Evolutionary conservation across 148 eudicot species (phyloP), one percentile per base, ranked within the genome.

Genomic region (Chenopodium album): DNA sequence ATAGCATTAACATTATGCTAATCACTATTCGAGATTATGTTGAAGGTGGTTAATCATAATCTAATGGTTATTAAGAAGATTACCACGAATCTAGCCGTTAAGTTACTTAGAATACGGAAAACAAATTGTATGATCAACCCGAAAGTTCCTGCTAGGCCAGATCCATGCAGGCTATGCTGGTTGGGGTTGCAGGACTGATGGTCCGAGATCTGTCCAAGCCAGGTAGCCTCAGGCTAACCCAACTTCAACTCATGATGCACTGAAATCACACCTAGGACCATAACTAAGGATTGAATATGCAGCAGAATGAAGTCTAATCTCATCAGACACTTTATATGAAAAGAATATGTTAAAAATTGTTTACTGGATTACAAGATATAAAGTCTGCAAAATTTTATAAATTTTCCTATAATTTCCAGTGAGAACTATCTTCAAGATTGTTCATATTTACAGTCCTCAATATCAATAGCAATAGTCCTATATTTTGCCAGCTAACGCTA

Each of bases 401-500:
- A 48, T 17, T 66, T 19, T 76, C 10, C 72, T 78, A 73, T 48
- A 77, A 34, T 44, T 6, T 52, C 31, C n/a, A n/a, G 26, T 29
- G 50, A 71, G 77, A 73, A 41, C 74, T 44, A 28, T 50, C 46
- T 47, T 29, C 46, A 73, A 62, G 72, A 63, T 62, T 41, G 56
- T 74, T 46, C 32, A 17, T 80, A 73, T 80, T 37, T 64, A 73
- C 72, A 74, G 10, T 3, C 68, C 28, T 11, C 32, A 34, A 70
- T 16, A 20, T 62, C 54, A 59, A 72, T 28, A 73, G 32, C 60
- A 48, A 48, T 4, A 19, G 60, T 73, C 76, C 76, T 73, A 73
- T 32, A 47, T n/a, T 31, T 73, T 73, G 56, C 76, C 59, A 10
- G 60, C 56, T 47, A 73, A 71, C 23, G 76, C 76, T 73, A 73